Evolutionary conservation across 129 eudicot species (phyloP), one percentile per base, ranked within the genome.

Genomic region (Apium graveolens): DNA sequence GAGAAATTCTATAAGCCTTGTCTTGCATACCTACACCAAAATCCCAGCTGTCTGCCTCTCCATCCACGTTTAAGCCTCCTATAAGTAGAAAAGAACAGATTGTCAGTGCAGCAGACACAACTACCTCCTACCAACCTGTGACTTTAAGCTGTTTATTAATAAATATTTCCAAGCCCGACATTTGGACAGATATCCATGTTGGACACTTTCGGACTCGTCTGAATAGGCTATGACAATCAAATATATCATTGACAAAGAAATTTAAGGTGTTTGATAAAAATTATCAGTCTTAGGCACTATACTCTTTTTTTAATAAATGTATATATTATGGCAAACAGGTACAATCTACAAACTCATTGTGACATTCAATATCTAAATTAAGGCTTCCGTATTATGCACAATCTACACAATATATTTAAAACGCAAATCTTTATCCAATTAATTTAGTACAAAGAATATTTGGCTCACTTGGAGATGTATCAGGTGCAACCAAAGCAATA

Each of bases 21-120:
- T 32, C 45, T 42, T 71, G 80, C 92, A 53, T 86, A 92, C 99
- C 97, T 78, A 92, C 97, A 79, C 99, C 99, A 85, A 96, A 89
- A 83, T 96, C 99, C 88, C 90, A 96, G 90, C 99, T 96, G 83
- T 96, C 99, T 49, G 97, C 84, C 80, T 96, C 99, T 49, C 99
- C 99, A 80, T 96, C 99, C 77, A 96, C 88, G 85, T 90, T 92
- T 82, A 96, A 78, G 77, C 99, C 99, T 89, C 99, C 99, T 96
- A 83, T 29, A 85, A 71, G 70, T 10, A 35, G 48, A 26, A 44
- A 27, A 43, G 4, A 73, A 80, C 48, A 77, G 68, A n/a, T 74
- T 35, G 29, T 81, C 57, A 83, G 68, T 31, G 69, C 69, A 31
- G 13, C 55, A 44, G 21, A 35, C 31, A 45, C 17, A 27, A 44